Evolutionary conservation across 73 alveolate genomes (phyloP).

Genomic region (Stentor roeselii): DNA sequence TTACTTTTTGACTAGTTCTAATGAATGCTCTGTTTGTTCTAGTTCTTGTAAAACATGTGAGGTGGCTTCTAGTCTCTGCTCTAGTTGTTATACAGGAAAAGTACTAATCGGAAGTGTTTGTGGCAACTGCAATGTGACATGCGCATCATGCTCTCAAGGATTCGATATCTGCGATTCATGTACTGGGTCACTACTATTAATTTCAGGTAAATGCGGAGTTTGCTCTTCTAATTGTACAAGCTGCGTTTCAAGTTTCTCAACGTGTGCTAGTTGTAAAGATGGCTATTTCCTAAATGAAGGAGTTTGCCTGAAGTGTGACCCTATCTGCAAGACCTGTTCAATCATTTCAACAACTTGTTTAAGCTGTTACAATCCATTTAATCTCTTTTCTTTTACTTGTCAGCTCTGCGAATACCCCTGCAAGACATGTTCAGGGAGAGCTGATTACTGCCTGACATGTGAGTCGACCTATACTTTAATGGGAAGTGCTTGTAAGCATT

Average conservation of each 20-base stretch:
- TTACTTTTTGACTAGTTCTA: background rate
- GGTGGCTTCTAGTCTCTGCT: background rate
- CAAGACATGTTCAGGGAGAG: background rate
- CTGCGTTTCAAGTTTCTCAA: background rate
- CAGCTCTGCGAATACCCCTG: background rate
- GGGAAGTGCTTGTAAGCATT: background rate
- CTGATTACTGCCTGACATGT: background rate
- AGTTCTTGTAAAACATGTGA: background rate
- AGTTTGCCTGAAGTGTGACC: background rate
- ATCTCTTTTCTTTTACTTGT: background rate
- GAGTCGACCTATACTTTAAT: background rate
- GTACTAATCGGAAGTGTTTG: background rate
- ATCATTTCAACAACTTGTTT: background rate
- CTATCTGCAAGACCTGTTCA: conserved; percentile 28
- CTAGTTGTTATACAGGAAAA: background rate
- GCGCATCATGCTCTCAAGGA: conserved; percentile 15
- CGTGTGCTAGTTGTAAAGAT: conserved; percentile 25
- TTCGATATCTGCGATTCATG: conserved; percentile 11
- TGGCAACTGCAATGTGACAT: conserved; percentile 21
- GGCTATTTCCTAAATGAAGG: background rate
- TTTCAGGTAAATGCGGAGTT: background rate
- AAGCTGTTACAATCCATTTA: background rate
- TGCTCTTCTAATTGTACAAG: conserved; percentile 27
- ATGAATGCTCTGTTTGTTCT: background rate
- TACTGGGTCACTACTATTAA: background rate